These are phyloP conservation scores for Hericium rajendrae DNA, from an alignment of 768 basidiomycete genomes.

Conservation along the genomic window DNA sequence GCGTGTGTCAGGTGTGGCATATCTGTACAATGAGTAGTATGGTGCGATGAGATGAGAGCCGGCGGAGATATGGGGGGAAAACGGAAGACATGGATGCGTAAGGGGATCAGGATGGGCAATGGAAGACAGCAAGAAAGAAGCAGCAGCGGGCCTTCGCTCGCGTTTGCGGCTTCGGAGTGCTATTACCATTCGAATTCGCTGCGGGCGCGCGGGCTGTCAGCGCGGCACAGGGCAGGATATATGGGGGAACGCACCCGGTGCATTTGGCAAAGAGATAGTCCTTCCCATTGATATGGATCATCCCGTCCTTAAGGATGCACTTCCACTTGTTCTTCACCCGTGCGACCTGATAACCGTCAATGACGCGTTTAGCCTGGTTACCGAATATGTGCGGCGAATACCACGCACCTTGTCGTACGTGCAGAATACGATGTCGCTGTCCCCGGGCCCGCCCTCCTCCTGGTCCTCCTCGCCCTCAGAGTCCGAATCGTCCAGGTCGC, in stretches of 20 bases:
- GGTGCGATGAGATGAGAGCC: not conserved
- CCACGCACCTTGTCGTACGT: constrained; percentile 88
- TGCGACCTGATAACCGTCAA: constrained; percentile 55
- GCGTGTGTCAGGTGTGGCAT: not conserved
- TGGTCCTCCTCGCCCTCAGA: constrained; percentile 78
- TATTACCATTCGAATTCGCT: constrained; percentile 29
- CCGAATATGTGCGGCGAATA: not conserved
- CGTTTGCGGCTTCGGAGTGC: not conserved
- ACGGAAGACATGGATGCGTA: not conserved
- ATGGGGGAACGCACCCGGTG: constrained; percentile 54
- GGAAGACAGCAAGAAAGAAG: not conserved
- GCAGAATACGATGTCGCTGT: constrained; percentile 93
- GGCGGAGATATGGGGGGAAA: not conserved
- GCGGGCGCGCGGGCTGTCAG: not conserved
- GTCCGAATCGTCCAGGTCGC: constrained; percentile 93
- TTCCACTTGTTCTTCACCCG: constrained; percentile 99
- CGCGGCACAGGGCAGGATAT: not conserved
- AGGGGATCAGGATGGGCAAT: not conserved
- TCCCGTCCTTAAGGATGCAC: constrained; percentile 93
- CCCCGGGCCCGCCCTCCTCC: constrained; percentile 63
- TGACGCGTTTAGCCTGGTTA: constrained; percentile 1
- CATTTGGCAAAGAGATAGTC: constrained; percentile 98
- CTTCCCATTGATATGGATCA: constrained; percentile 94
- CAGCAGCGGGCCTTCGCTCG: not conserved
- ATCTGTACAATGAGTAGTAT: not conserved